Conservation (phyloP, 2,329 filamentous ascomycete species). For the Diaporthe destruens region DNA sequence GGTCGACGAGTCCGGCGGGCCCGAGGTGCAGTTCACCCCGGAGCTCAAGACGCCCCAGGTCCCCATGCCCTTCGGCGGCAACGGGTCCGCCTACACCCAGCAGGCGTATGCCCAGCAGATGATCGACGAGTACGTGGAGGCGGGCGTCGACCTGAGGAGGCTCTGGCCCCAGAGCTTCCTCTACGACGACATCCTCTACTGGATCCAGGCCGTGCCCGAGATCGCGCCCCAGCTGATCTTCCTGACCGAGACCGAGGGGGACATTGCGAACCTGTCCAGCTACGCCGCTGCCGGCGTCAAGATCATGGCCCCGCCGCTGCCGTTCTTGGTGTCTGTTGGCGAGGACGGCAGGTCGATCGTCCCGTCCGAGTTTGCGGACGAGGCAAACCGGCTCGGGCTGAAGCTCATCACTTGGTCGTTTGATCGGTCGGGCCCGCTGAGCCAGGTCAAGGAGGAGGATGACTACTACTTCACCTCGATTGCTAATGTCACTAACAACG, state of each 20-base stretch:
- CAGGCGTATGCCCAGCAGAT: conserved; percentile 74
- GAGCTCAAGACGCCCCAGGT: conserved; percentile 77
- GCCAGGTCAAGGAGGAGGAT: conserved; percentile 41
- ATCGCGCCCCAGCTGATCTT: conserved; percentile 74
- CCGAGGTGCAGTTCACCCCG: conserved; percentile 70
- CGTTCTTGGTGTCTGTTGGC: conserved; percentile 68
- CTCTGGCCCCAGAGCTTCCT: conserved; percentile 76
- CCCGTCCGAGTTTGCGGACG: conserved; percentile 72
- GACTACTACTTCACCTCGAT: conserved; percentile 71
- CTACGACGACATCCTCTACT: conserved; percentile 74
- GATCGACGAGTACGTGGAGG: conserved; percentile 69
- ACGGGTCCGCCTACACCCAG: conserved; percentile 71
- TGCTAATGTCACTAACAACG: conserved; percentile 66
- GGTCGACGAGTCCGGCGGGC: conserved; percentile 64
- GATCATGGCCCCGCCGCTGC: conserved; percentile 73
- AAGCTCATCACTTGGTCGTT: conserved; percentile 77
- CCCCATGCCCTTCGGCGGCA: conserved; percentile 73
- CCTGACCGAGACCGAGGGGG: conserved; percentile 71
- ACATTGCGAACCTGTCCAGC: conserved; percentile 67
- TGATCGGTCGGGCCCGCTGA: conserved; percentile 73
- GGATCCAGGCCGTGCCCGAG: conserved; percentile 71
- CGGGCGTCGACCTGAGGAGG: conserved; percentile 64
- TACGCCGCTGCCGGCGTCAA: conserved; percentile 70
- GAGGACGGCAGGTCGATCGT: conserved; percentile 65
- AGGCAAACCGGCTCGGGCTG: conserved; percentile 71